A percentile compares a stretch with the other conserved stretches of the same genome.
phyloP scores from a whole-genome alignment of 164 flowering plant genomes.

The Sextonia rubra region DNA sequence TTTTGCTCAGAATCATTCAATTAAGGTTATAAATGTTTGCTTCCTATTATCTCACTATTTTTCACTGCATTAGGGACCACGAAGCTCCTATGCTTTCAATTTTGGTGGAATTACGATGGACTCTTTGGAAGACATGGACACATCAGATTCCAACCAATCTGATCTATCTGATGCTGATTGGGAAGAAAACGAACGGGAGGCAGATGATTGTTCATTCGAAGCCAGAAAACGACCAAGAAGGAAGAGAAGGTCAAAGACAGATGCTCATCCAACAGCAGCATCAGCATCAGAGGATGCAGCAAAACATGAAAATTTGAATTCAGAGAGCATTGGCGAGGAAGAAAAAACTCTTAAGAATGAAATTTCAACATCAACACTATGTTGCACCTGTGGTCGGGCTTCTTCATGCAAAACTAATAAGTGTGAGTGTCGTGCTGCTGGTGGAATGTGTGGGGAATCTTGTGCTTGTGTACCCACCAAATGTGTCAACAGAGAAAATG shows the following conservation, averaged over 20 bases:
- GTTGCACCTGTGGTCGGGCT: constrained; percentile 60
- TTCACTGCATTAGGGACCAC: constrained; percentile 32
- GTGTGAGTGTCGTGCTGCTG: constrained; percentile 64
- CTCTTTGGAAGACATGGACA: constrained; percentile 82
- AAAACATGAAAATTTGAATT: constrained; percentile 12
- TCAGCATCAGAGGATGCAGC: background rate
- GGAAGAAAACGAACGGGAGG: constrained; percentile 6
- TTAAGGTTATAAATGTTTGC: background rate
- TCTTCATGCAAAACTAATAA: constrained; percentile 70
- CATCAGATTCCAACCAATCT: constrained; percentile 67
- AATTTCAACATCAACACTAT: constrained; percentile 20
- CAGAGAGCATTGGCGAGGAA: constrained; percentile 22
- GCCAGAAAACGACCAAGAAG: constrained; percentile 19
- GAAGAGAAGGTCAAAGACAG: constrained; percentile 37
- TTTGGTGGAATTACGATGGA: constrained; percentile 15
- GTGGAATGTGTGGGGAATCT: constrained; percentile 41
- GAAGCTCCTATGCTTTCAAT: constrained; percentile 35
- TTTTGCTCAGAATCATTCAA: background rate
- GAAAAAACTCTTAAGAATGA: background rate
- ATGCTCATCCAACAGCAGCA: constrained; percentile 10
- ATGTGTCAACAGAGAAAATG: constrained; percentile 55
- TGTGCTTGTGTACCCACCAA: constrained; percentile 55
- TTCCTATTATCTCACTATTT: background rate
- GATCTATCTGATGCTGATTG: constrained; percentile 30
- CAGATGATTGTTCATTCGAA: constrained; percentile 42